phyloP scores from a whole-genome alignment of 2,329 filamentous ascomycete species.

The Leptographium flavum region DNA sequence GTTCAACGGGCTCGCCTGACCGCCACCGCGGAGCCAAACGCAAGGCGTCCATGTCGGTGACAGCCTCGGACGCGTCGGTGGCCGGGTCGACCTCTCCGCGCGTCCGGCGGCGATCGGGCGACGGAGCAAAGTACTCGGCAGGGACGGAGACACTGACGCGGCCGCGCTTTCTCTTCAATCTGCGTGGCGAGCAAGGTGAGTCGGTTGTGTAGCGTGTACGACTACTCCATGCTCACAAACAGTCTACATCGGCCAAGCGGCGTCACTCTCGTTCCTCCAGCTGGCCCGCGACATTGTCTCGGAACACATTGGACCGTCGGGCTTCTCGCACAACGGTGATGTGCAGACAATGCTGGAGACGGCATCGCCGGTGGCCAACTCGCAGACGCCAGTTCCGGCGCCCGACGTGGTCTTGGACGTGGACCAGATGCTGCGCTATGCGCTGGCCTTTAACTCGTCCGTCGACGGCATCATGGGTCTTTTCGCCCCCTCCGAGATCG shows the following conservation, averaged over 20 bases:
- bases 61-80: too few species aligned
- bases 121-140: not conserved
- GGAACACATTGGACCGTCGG: conserved; percentile 8
- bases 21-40: too few species aligned
- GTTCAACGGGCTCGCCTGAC: not conserved
- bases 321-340: conserved; percentile 6
- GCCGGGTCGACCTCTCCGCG: too few species aligned
- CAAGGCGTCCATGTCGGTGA: too few species aligned
- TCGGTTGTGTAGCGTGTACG: not conserved
- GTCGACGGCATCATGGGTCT: conserved; percentile 4
- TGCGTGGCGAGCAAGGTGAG: conserved; percentile 1
- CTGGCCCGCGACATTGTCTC: conserved; percentile 6
- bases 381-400: not conserved
- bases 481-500: conserved; percentile 5
- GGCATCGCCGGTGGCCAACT: not conserved
- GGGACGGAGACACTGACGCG: not conserved
- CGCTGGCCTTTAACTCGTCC: not conserved
- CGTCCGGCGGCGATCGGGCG: not conserved
- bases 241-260: conserved; percentile 9
- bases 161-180: conserved; percentile 2
- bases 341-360: conserved; percentile 12
- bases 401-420: not conserved
- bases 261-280: conserved; percentile 9
- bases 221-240: not conserved
- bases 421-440: conserved; percentile 3